phyloP scores from a whole-genome alignment of 1,284 basidiomycete genomes.

The Stereum hirsutum region DNA sequence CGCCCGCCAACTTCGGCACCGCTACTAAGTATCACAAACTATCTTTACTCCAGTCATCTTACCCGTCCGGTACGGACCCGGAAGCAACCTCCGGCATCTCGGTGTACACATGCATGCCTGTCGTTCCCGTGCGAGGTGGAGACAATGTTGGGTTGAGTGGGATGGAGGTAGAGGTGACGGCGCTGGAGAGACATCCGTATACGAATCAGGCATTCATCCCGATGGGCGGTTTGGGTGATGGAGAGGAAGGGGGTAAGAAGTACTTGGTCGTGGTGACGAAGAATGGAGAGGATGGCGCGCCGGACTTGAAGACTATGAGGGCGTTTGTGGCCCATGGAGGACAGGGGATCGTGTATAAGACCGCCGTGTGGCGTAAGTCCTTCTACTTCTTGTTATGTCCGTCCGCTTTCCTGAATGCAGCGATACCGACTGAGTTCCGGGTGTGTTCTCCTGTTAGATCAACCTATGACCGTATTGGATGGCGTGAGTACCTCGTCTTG shows the following conservation, averaged over 20 bases:
- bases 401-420: not conserved
- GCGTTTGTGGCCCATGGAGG: slow-evolving; percentile 74
- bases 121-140: slow-evolving; percentile 28
- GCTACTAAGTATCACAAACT: slow-evolving; percentile 89
- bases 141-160: slow-evolving; percentile 27
- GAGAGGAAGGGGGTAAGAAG: slow-evolving; percentile 39
- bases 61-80: slow-evolving; percentile 39
- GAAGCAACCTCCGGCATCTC: slow-evolving; percentile 66
- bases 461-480: slow-evolving; percentile 76
- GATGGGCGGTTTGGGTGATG: slow-evolving; percentile 67
- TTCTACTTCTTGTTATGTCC: slow-evolving; percentile 6
- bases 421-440: slow-evolving; percentile 4
- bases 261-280: slow-evolving; percentile 83
- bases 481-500: slow-evolving; percentile 33
- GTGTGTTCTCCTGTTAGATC: no score
- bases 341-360: slow-evolving; percentile 81
- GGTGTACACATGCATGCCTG: slow-evolving; percentile 65
- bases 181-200: slow-evolving; percentile 68
- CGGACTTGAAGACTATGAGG: slow-evolving; percentile 63
- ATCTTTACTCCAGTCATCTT: slow-evolving; percentile 54
- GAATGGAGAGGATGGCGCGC: slow-evolving; percentile 66
- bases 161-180: slow-evolving; percentile 39
- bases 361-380: slow-evolving; percentile 80
- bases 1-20: slow-evolving; percentile 79
- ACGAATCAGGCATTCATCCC: slow-evolving; percentile 89